Percentiles rank a stretch among this genome's conserved stretches.
phyloP scores from a whole-genome alignment of 805 yeast species.

The Candida dajiaensis region DNA sequence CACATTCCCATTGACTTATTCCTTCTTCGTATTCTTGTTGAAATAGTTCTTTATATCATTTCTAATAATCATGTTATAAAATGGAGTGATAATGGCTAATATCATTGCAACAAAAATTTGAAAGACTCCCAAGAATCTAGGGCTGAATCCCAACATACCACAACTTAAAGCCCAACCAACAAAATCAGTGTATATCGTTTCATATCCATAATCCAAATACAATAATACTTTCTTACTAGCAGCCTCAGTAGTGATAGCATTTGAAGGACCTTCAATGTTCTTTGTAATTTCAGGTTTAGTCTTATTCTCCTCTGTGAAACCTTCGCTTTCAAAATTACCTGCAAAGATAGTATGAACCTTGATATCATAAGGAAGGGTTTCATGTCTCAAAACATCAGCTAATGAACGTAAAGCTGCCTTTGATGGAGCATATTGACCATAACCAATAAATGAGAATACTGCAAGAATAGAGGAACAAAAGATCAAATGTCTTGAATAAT shows the following conservation, averaged over 20 bases:
- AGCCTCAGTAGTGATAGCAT: slow-evolving; percentile 56
- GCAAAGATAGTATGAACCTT: slow-evolving; percentile 75
- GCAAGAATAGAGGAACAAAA: slow-evolving; percentile 75
- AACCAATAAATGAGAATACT: slow-evolving; percentile 85
- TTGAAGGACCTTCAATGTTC: slow-evolving; percentile 79
- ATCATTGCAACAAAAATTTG: slow-evolving; percentile 44
- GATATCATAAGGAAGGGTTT: slow-evolving; percentile 59
- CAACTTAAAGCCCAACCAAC: slow-evolving; percentile 78
- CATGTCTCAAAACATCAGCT: slow-evolving; percentile 77
- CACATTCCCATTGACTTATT: too few species aligned
- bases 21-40: slow-evolving; percentile 31
- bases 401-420: slow-evolving; percentile 79
- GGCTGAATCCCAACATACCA: slow-evolving; percentile 62
- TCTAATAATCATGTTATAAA: slow-evolving; percentile 42
- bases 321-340: slow-evolving; percentile 88
- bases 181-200: slow-evolving; percentile 73
- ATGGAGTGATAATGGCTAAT: slow-evolving; percentile 52
- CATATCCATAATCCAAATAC: slow-evolving; percentile 57
- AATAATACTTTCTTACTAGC: slow-evolving; percentile 59
- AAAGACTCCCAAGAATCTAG: slow-evolving; percentile 52
- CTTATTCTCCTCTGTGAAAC: slow-evolving; percentile 69
- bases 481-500: slow-evolving; percentile 43
- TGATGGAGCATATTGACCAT: slow-evolving; percentile 83
- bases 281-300: slow-evolving; percentile 85
- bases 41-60: slow-evolving; percentile 48